A percentile compares a stretch with the other conserved stretches of the same genome.
These are phyloP conservation scores for Trichoderma atroviride DNA, from an alignment of 2,329 filamentous ascomycete species.

Conservation along the genomic window DNA sequence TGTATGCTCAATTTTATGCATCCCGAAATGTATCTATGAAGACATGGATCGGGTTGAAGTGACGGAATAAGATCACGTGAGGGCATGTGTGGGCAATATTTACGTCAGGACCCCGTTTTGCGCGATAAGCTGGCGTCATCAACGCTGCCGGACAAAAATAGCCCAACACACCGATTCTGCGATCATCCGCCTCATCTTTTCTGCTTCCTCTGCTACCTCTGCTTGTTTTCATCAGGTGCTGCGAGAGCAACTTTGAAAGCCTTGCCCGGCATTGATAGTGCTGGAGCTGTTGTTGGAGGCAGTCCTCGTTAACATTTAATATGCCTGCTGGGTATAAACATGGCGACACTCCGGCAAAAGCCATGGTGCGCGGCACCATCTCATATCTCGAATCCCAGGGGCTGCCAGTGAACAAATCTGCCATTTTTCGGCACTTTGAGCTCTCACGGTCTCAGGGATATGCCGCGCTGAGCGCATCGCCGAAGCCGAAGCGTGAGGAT, in stretches of 20 bases:
- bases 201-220: background rate
- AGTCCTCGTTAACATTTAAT: background rate
- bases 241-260: background rate
- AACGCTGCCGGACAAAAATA: slow-evolving; percentile 39
- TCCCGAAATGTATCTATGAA: background rate
- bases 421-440: slow-evolving; percentile 46
- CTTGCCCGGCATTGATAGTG: background rate
- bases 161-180: slow-evolving; percentile 33
- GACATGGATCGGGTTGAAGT: background rate
- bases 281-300: background rate
- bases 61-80: slow-evolving; percentile 8
- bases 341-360: slow-evolving; percentile 43
- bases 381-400: slow-evolving; percentile 45
- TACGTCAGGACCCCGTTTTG: slow-evolving; percentile 9
- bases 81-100: slow-evolving; percentile 1
- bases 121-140: slow-evolving; percentile 7
- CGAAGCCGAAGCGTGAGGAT: slow-evolving; percentile 40
- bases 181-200: slow-evolving; percentile 12
- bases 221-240: background rate
- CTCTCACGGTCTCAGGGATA: slow-evolving; percentile 45
- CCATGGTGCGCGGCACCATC: slow-evolving; percentile 45
- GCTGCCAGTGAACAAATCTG: slow-evolving; percentile 44
- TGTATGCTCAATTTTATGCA: background rate
- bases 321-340: slow-evolving; percentile 39
- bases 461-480: slow-evolving; percentile 40